Conservation (phyloP, 225 moss, liverwort and hornwort genomes). For the Anthoceros angustus region DNA sequence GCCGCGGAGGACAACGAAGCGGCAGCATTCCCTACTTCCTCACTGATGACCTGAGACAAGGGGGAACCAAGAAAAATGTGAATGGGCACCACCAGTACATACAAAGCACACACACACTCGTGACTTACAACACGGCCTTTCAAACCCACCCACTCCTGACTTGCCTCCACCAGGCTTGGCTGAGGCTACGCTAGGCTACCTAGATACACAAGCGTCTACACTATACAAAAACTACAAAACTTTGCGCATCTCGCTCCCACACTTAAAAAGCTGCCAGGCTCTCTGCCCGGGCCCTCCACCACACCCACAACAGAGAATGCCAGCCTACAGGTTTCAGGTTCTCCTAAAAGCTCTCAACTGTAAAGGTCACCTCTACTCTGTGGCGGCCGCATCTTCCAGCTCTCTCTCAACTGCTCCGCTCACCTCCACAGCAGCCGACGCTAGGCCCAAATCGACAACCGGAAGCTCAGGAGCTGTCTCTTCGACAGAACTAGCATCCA, state of each 20-base stretch:
- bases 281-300: too few relatives aligned
- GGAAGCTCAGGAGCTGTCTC: conserved; percentile 45
- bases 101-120: not conserved
- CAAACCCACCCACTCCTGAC: not conserved
- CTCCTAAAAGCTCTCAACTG: not conserved
- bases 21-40: not conserved
- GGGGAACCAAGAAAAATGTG: not conserved
- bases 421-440: conserved; percentile 55
- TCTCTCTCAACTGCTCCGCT: conserved; percentile 47
- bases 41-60: not conserved
- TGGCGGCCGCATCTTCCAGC: conserved; percentile 46
- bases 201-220: too few relatives aligned
- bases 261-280: too few relatives aligned
- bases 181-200: too few relatives aligned
- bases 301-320: too few relatives aligned
- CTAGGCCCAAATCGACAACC: conserved; percentile 31
- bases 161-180: too few relatives aligned
- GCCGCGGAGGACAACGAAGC: not conserved
- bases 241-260: too few relatives aligned
- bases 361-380: conserved; percentile 63
- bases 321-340: too few relatives aligned
- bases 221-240: too few relatives aligned
- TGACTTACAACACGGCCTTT: not conserved
- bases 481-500: conserved; percentile 18
- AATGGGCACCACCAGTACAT: not conserved